Base-by-base conservation (phyloP, 371 early-diverging fungal species). In the Blakeslea trispora region DNA sequence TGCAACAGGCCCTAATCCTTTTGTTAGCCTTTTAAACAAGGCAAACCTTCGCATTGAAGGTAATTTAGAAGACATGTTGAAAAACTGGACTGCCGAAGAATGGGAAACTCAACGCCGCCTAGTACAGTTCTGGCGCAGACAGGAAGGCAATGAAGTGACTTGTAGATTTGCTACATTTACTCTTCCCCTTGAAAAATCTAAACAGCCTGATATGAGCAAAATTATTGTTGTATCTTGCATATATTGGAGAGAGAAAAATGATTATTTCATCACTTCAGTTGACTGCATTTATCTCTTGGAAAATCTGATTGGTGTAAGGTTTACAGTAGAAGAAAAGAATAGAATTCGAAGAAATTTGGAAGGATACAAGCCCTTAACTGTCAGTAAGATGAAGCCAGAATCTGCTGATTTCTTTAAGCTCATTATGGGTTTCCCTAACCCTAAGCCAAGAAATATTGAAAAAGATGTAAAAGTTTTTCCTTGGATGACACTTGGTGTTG, bases 391-490 rank as follows among this genome's bases (percentile, higher is more conserved):
- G 57, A 88, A 87, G 55, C 70, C 81, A 10, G 86, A 85, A 11
- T 84, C 82, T 5, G 77, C 83, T 7, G 87, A 82, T 10, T 90
- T 92, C 55, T 93, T 88, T 72, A 87, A 85, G 62, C 63, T 82
- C 21, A 84, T 93, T 62, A 93, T 93, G 93, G 74, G 83, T 1
- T 92, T 88, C 57, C 83, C 87, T 0, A 81, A 85, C 59, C 92
- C 93, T 34, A 89, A 87, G 68, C 93, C 93, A 21, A 68, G 93
- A 21, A 91, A 92, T 60, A 91, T 91, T 53, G 92, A 92, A 64
- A 93, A 93, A 63, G 91, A 91, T 55, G 84, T 92, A 68, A 91
- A 91, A 61, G 91, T 90, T 0, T 92, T 90, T 69, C 80, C 79
- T 4, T 92, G 92, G 92, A 71, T 74, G 47, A 80, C 81, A 0